phyloP scores from a whole-genome alignment of 495 filamentous ascomycete genomes.

The Penicillium robsamsonii region DNA sequence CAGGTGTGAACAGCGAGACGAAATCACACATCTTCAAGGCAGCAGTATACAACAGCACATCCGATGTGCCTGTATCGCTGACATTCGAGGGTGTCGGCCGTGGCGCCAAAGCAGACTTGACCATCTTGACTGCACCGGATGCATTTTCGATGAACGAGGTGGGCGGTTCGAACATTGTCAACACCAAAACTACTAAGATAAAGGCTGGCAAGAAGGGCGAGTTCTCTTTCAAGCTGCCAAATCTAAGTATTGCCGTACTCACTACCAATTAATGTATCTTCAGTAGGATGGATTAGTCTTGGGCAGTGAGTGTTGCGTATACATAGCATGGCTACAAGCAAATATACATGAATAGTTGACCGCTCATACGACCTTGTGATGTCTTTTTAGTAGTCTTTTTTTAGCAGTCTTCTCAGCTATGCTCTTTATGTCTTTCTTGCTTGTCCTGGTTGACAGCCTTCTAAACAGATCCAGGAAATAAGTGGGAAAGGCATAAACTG shows the following conservation, averaged over 20 bases:
- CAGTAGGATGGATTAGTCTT: background rate
- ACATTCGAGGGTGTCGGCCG: slow-evolving; percentile 52
- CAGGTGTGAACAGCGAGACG: slow-evolving; percentile 31
- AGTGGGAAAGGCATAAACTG: too few relatives aligned
- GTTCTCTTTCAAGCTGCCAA: slow-evolving; percentile 50
- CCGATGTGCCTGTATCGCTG: slow-evolving; percentile 46
- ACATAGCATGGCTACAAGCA: background rate
- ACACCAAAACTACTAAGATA: slow-evolving; percentile 41
- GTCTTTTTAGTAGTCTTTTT: too few relatives aligned
- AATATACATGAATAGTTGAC: background rate
- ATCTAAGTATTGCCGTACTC: slow-evolving; percentile 53
- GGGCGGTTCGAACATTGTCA: slow-evolving; percentile 42
- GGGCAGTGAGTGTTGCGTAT: background rate
- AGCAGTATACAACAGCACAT: slow-evolving; percentile 65
- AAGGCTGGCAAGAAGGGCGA: slow-evolving; percentile 42
- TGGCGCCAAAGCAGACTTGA: slow-evolving; percentile 52
- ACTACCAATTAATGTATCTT: slow-evolving; percentile 21
- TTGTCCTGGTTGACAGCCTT: too few relatives aligned
- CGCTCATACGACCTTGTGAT: too few relatives aligned
- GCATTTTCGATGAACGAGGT: slow-evolving; percentile 41
- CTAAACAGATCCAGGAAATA: too few relatives aligned
- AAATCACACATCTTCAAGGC: slow-evolving; percentile 55
- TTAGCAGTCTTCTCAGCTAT: too few relatives aligned
- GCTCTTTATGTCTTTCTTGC: too few relatives aligned
- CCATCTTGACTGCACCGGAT: slow-evolving; percentile 54